Evolutionary conservation across 257 asterid genomes (phyloP), one percentile per base, ranked within the genome.

Genomic region (Parsonsia alboflavescens): DNA sequence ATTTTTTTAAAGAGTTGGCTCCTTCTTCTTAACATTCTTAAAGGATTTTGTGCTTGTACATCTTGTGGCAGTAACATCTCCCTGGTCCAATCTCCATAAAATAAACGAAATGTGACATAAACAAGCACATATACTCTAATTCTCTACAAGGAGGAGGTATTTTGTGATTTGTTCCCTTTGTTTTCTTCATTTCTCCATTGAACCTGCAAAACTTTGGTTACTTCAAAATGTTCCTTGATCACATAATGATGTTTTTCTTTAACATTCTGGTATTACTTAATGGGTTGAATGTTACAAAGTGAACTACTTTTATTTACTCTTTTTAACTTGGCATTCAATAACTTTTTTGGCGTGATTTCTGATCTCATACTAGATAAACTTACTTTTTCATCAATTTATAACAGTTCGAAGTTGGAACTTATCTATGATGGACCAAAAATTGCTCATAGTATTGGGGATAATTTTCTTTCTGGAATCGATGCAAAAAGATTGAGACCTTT

Each of bases 401-500:
- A 24, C 42, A 26, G 17, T 46, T 46, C 2, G 5, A 46, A 19
- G 36, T 24, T 68, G 58, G 42, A 16, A 46, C 3, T 26, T 11
- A 10, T 66, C 15, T 16, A 17, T 42, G 15, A n/a, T 26, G 12
- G 42, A 24, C 15, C 44, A 15, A 19, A 68, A 68, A 2, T 41
- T 64, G 15, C 48, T 41, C 16, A 63, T 66, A 70, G 24, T 73
- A 16, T 30, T 74, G 10, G 44, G 64, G 41, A 59, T 73, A 12
- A 28, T 54, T 79, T 74, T 67, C 33, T 46, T 62, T 62, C 1
- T 15, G 22, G 17, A 30, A 30, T 30, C 4, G n/a, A 61, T 33
- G 15, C 19, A 13, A 62, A 62, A 62, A 61, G 6, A 26, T 33
- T 16, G 36, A 36, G 26, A 64, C 74, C 63, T 72, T 79, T 63